Evolutionary conservation across 352 stramenopile species (phyloP), one percentile per base, ranked within the genome.

Genomic region (Globisporangium recalcitrans): DNA sequence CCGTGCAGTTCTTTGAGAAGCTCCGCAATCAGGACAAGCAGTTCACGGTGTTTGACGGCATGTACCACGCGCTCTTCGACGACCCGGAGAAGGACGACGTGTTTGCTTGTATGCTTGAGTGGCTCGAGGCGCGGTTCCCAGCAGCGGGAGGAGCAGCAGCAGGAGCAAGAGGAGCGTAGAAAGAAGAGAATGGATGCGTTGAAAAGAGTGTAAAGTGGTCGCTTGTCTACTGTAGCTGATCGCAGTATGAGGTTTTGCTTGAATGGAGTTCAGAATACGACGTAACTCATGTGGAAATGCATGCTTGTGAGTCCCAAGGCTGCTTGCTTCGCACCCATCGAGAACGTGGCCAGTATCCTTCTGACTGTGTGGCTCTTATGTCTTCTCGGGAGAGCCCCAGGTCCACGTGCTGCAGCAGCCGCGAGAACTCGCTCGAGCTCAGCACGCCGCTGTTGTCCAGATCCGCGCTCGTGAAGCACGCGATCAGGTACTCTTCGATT

Each of bases 61-160:
- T 75, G 13, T 90, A 72, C 56, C 80, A 91, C 27, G 71, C 72
- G 31, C 63, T 90, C 4, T 88, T 80, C 60, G 75, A 90, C 40
- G 82, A 91, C 57, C 74, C 74, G 1, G 77, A 90, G 53, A 74
- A 76, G 16, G 73, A 87, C 14, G 53, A 70, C 1, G 80, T 88
- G n/a, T 60, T 87, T 14, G 36, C 19, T 5, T 14, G n/a, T 16
- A 13, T 44, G 36, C 36, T 44, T 14, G 36, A 44, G 5, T 44
- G 36, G 36, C 36, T 44, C 36, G 36, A 44, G 36, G 36, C 4
- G 36, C 36, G 36, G 5, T 44, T 44, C 36, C 14, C 36, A 44
- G 16, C 36, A 42, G 34, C 10, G 19, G 31, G 7, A 34, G 4
- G 3, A 10, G 6, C 31, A 34, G 11, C 31, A 34, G 31, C 31